Evolutionary conservation across 1,139 yeast species (phyloP), one percentile per base, ranked within the genome.

Genomic region (Saccharomyces pastorianus): DNA sequence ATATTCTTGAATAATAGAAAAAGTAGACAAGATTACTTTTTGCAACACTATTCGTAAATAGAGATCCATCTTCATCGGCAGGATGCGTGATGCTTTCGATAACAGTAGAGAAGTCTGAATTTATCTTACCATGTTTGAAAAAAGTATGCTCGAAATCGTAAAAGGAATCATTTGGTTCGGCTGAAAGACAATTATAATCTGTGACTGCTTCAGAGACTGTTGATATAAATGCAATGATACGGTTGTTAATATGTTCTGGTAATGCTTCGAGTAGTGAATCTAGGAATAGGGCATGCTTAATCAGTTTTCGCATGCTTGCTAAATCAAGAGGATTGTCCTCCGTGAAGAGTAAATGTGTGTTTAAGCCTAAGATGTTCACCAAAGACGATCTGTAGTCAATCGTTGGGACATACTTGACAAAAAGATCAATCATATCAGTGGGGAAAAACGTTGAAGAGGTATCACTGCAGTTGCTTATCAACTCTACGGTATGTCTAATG

Each of bases 301-400:
- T 54, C 5, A 61, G 44, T 48, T 56, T 55, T 38, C 54, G 49
- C n/a, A 61, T 49, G 28, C 48, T 47, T 9, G 38, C 20, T 44
- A 64, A 48, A 31, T 64, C 58, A 46, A 62, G 58, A 0, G 54
- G 34, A 6, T 31, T 13, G 14, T 31, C 34, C 14, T 31, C 34
- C 34, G 34, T 31, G 4, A 31, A 11, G n/a, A 74, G 61, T 46
- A 78, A 60, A 54, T 70, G 72, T 3, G 75, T 65, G 48, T 73
- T 74, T 32, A 71, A 71, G 20, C 71, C 76, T 53, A 79, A 61
- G 1, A 82, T 75, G 56, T 79, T 78, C 0, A 81, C 76, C 31
- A 79, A 65, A 0, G 82, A 66, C 29, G 79, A 60, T 51, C 65
- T 60, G 3, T 67, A 62, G 46, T 67, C 69, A 42, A 66, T 51